Evolutionary conservation across 352 stramenopile genomes (phyloP).

Genomic region (Globisporangium irregulare): DNA sequence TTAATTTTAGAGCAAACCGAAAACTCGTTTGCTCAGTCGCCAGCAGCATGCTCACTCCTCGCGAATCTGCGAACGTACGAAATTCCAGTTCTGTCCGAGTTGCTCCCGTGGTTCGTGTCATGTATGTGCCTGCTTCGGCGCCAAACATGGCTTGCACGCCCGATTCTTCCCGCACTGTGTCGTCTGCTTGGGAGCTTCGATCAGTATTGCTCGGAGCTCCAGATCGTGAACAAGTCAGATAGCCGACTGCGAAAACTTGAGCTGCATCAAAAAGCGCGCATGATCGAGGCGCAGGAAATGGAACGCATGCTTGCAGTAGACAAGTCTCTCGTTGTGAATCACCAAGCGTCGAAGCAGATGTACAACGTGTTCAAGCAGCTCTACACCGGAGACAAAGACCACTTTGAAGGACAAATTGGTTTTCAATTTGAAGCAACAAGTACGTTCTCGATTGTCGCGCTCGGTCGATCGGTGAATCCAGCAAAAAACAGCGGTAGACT

Average conservation of each 20-base stretch:
- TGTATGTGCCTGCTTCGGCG: slow-evolving; percentile 78
- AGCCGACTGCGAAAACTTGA: slow-evolving; percentile 66
- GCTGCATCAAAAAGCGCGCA: slow-evolving; percentile 45
- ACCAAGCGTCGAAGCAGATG: slow-evolving; percentile 63
- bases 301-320: slow-evolving; percentile 54
- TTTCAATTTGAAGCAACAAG: slow-evolving; percentile 88
- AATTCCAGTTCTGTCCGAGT: slow-evolving; percentile 55
- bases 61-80: slow-evolving; percentile 36
- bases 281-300: slow-evolving; percentile 64
- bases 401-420: slow-evolving; percentile 88
- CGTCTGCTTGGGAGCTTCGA: slow-evolving; percentile 65
- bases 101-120: slow-evolving; percentile 77
- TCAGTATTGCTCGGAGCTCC: slow-evolving; percentile 69
- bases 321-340: slow-evolving; percentile 36
- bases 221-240: slow-evolving; percentile 59
- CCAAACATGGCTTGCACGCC: slow-evolving; percentile 72
- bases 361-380: slow-evolving; percentile 89
- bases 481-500: slow-evolving; percentile 57
- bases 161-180: slow-evolving; percentile 62
- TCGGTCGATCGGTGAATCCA: slow-evolving; percentile 78
- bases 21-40: slow-evolving; percentile 35
- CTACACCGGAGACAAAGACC: slow-evolving; percentile 87
- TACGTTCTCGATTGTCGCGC: slow-evolving; percentile 75
- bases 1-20: slow-evolving; percentile 53
- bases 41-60: slow-evolving; percentile 22